These are phyloP conservation scores for Bathelium albidoporum DNA, from an alignment of 495 filamentous ascomycete genomes.

Conservation along the genomic window DNA sequence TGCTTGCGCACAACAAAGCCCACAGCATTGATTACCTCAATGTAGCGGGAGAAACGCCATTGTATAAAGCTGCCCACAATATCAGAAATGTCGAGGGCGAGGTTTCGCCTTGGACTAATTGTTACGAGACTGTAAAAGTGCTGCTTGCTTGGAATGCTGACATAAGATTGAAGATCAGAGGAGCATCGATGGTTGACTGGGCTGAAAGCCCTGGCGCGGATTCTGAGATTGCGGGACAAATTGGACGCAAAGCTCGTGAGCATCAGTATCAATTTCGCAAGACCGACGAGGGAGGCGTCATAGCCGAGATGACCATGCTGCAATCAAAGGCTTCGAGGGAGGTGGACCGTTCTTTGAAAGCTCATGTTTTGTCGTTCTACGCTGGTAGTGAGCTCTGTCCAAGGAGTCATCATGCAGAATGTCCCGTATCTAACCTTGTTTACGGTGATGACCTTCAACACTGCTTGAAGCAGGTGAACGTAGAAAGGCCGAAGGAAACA, in stretches of 20 bases:
- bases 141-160: not conserved
- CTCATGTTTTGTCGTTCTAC: not conserved
- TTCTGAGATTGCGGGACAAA: not conserved
- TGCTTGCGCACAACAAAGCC: not conserved
- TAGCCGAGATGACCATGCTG: too few relatives aligned
- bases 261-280: not conserved
- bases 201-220: not conserved
- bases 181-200: not conserved
- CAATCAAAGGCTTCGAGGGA: too few relatives aligned
- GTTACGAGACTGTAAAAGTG: not conserved
- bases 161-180: not conserved
- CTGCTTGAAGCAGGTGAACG: not conserved
- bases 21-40: not conserved
- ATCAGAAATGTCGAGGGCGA: not conserved
- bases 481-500: not conserved
- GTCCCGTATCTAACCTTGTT: not conserved
- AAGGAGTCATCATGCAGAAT: not conserved
- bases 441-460: not conserved
- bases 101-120: not conserved
- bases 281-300: not conserved
- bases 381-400: not conserved
- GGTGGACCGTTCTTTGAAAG: too few relatives aligned
- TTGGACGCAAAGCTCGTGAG: not conserved
- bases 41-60: not conserved
- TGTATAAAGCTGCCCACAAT: not conserved